phyloP scores from a whole-genome alignment of 73 alveolate species.

The Paramecium octaurelia region DNA sequence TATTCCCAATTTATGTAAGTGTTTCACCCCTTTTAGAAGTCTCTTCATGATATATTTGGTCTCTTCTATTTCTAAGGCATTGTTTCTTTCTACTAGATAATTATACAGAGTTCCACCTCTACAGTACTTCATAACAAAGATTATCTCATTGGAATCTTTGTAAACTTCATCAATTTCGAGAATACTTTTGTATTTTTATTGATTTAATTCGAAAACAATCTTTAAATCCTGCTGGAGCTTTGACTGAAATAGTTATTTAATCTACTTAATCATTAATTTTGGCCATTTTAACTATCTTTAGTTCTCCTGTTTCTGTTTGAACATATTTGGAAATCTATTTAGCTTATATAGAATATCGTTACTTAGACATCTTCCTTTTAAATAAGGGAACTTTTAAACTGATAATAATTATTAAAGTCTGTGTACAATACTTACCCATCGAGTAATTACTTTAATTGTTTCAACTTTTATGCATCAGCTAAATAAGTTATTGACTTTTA shows the following conservation, averaged over 20 bases:
- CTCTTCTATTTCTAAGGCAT: not conserved
- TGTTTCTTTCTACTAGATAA: not conserved
- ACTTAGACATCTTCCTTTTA: not conserved
- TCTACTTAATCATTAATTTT: not conserved
- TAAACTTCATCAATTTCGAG: not conserved
- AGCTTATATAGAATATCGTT: not conserved
- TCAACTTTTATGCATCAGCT: not conserved
- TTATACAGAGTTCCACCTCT: constrained; percentile 4
- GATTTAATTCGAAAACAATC: not conserved
- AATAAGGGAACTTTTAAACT: not conserved
- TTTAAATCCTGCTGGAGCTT: not conserved
- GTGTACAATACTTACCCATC: not conserved
- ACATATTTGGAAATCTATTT: not conserved
- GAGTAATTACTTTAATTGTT: not conserved
- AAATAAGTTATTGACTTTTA: not conserved
- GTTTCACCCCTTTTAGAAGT: not conserved
- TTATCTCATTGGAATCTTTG: not conserved
- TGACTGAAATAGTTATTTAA: not conserved
- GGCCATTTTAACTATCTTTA: not conserved
- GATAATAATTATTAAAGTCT: not conserved
- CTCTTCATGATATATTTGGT: not conserved
- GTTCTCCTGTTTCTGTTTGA: not conserved
- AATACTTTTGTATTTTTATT: not conserved
- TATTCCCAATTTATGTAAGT: not conserved
- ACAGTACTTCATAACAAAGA: not conserved